Evolutionary conservation across 1,284 basidiomycete species (phyloP).

Genomic region (Malassezia obtusa): DNA sequence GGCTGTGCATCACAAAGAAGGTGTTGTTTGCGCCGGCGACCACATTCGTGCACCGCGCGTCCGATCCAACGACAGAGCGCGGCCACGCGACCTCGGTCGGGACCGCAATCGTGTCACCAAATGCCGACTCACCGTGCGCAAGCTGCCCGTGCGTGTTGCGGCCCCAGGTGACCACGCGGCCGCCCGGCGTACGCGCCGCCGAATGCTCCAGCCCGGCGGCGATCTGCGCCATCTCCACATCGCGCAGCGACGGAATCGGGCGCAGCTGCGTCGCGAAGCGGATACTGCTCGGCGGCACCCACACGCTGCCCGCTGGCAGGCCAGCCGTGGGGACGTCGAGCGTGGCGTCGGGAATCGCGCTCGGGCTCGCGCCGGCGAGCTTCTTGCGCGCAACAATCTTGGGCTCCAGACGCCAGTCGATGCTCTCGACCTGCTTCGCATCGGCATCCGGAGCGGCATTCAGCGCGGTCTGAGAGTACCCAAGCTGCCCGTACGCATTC

Average conservation of each 20-base stretch:
- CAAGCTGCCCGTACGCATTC: constrained; percentile 79
- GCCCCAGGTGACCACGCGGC: constrained; percentile 59
- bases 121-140: constrained; percentile 64
- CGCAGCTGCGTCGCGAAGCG: constrained; percentile 65
- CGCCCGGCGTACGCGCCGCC: constrained; percentile 57
- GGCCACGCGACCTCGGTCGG: constrained; percentile 72
- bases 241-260: constrained; percentile 68
- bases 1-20: constrained; percentile 33
- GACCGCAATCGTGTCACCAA: constrained; percentile 63
- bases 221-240: constrained; percentile 60
- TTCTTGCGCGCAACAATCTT: constrained; percentile 36
- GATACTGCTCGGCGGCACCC: constrained; percentile 49
- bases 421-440: constrained; percentile 40
- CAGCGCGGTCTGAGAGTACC: constrained; percentile 46
- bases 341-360: constrained; percentile 13
- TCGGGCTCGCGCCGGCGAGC: constrained; percentile 39
- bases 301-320: constrained; percentile 15
- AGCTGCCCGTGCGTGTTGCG: constrained; percentile 57
- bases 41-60: constrained; percentile 49
- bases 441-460: constrained; percentile 50
- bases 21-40: constrained; percentile 39
- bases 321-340: background rate
- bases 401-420: constrained; percentile 47
- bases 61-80: background rate
- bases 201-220: constrained; percentile 64